Evolutionary conservation across 257 asterid species (phyloP).

Genomic region (Solanum pennellii): DNA sequence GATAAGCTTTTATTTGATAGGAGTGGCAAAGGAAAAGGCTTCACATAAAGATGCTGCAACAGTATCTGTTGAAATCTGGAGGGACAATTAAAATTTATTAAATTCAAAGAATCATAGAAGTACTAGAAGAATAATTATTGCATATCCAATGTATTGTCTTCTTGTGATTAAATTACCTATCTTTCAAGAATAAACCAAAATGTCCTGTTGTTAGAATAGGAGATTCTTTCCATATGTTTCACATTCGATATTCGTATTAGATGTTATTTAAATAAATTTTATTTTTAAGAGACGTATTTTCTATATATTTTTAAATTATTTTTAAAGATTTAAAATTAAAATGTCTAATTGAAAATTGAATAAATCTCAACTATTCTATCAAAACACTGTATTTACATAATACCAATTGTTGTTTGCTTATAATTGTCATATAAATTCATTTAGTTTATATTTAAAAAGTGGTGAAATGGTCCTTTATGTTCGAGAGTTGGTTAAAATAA

Average conservation of each 20-base stretch:
- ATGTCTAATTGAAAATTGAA: background rate
- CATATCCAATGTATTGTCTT: background rate
- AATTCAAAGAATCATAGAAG: background rate
- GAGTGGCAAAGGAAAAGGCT: background rate
- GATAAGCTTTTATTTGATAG: background rate
- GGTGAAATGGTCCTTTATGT: background rate
- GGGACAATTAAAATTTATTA: background rate
- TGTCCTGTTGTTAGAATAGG: background rate
- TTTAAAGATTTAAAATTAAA: accelerated
- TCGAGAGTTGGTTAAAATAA: background rate
- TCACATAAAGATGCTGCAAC: background rate
- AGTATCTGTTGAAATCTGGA: background rate
- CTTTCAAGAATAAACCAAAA: background rate
- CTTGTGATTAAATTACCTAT: background rate
- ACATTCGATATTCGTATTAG: too few relatives aligned
- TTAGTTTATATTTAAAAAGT: background rate
- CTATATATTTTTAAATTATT: background rate
- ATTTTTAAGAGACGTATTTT: accelerated
- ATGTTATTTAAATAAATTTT: accelerated
- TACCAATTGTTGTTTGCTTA: background rate
- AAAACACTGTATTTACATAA: accelerated
- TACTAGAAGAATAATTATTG: background rate
- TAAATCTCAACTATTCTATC: accelerated
- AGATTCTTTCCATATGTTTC: too few relatives aligned
- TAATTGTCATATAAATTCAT: background rate